A percentile compares a stretch with the other conserved stretches of the same genome.
Evolutionary conservation across 306 rosid genomes (phyloP).

Genomic region (Cucumis cinereus): DNA sequence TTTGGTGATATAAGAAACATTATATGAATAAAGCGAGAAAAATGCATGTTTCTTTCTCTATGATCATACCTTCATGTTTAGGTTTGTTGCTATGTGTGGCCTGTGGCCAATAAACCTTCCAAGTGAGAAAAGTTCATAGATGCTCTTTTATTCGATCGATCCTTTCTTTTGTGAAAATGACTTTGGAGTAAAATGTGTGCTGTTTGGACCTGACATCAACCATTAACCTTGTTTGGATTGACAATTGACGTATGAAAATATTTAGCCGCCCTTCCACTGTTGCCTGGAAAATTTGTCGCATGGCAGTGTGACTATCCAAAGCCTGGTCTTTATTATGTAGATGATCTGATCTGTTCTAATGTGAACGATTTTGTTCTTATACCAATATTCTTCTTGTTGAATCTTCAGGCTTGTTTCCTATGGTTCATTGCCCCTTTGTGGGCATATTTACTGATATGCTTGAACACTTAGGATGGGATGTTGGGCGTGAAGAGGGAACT

Average conservation of each 20-base stretch:
- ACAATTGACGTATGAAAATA: neutral
- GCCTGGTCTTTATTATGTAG: neutral
- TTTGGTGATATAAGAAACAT: no score
- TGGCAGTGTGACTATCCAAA: neutral
- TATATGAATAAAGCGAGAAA: neutral
- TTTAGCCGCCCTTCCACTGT: neutral
- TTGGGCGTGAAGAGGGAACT: slow-evolving; percentile 1
- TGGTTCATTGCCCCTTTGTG: neutral
- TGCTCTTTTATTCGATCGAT: neutral
- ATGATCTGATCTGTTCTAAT: neutral
- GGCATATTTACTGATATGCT: neutral
- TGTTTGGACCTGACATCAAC: neutral
- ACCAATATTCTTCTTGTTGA: neutral
- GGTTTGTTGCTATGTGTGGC: neutral
- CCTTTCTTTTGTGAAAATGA: neutral
- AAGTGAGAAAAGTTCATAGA: neutral
- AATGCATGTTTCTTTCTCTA: neutral
- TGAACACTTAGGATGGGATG: neutral
- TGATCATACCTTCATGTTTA: neutral
- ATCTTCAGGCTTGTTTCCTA: neutral
- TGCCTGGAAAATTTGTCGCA: neutral
- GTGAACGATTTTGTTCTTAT: neutral
- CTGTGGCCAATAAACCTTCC: neutral
- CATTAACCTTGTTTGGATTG: neutral
- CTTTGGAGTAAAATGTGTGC: neutral